Conservation (phyloP, 192 early-diverging fungal species). For the Thamnidium elegans region DNA sequence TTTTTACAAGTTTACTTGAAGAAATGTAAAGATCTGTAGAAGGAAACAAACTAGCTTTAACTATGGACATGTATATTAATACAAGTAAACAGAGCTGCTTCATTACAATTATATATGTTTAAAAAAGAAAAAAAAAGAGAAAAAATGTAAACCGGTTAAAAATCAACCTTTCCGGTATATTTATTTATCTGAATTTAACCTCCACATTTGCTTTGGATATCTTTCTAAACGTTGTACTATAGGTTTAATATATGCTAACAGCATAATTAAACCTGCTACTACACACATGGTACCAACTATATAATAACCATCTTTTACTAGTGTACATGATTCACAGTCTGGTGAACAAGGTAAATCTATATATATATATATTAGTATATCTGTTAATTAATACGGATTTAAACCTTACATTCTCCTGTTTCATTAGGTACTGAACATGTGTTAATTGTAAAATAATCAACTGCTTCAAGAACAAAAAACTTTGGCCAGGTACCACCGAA, state of each 20-base stretch:
- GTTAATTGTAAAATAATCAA: conserved; percentile 86
- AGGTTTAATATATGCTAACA: conserved; percentile 60
- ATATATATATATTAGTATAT: not conserved
- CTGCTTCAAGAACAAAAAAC: conserved; percentile 88
- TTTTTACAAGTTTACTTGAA: conserved; percentile 11
- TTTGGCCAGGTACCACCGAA: conserved; percentile 97
- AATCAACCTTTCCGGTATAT: not conserved
- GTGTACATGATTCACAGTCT: conserved; percentile 71
- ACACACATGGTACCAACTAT: conserved; percentile 70
- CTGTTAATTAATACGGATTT: no score
- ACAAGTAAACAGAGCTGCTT: conserved; percentile 1
- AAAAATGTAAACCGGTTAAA: no score
- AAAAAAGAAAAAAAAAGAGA: conserved; percentile 11
- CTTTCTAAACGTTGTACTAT: conserved; percentile 58
- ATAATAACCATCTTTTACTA: conserved; percentile 85
- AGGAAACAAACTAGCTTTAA: conserved; percentile 14
- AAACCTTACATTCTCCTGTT: conserved; percentile 22
- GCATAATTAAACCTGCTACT: conserved; percentile 60
- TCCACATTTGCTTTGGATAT: conserved; percentile 29
- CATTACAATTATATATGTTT: not conserved
- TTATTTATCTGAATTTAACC: conserved; percentile 11
- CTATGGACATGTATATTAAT: conserved; percentile 5
- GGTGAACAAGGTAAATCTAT: conserved; percentile 56
- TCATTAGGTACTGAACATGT: conserved; percentile 57
- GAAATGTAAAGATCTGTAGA: conserved; percentile 20